Percentiles rank a stretch among this genome's conserved stretches.
These are phyloP conservation scores for Podospora conica DNA, from an alignment of 495 filamentous ascomycete species.

Conservation along the genomic window DNA sequence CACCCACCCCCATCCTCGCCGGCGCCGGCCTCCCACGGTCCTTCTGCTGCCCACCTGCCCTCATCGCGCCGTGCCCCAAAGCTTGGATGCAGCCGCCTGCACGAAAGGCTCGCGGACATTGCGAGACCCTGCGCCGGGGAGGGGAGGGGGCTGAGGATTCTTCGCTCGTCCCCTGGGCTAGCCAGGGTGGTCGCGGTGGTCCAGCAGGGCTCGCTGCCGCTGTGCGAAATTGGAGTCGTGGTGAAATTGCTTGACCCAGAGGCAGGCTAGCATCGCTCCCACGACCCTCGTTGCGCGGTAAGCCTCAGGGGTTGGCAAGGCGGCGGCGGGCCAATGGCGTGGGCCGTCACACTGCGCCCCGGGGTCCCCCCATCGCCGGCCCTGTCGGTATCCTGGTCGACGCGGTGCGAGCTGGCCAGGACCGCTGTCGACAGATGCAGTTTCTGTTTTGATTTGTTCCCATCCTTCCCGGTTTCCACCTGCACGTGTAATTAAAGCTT, in stretches of 20 bases:
- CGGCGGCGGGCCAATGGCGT: background rate
- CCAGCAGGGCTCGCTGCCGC: background rate
- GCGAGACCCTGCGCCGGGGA: background rate
- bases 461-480: background rate
- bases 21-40: background rate
- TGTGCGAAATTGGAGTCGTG: background rate
- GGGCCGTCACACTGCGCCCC: background rate
- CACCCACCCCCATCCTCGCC: no score
- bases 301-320: slow-evolving; percentile 9
- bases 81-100: background rate
- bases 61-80: background rate
- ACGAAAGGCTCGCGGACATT: background rate
- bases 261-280: background rate
- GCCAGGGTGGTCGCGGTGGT: background rate
- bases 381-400: background rate
- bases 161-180: background rate
- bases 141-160: background rate
- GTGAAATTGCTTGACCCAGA: background rate
- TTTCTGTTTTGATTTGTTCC: background rate
- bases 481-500: background rate
- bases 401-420: background rate
- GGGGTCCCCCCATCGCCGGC: background rate
- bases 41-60: background rate
- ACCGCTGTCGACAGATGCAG: background rate
- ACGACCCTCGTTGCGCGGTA: slow-evolving; percentile 2